Evolutionary conservation across 2,329 filamentous ascomycete species (phyloP).

Genomic region (Metarhizium robertsii): DNA sequence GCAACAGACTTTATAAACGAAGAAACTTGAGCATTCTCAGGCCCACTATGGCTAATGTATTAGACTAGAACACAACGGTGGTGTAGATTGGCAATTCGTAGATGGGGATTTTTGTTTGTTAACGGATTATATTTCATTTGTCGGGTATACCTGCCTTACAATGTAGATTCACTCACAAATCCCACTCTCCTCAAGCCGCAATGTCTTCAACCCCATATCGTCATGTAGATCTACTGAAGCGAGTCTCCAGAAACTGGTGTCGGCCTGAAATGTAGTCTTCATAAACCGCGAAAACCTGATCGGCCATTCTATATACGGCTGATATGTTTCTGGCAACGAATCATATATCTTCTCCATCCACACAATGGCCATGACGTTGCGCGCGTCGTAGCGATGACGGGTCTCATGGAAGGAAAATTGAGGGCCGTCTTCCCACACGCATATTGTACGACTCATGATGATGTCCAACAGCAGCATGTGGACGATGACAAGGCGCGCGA

Average conservation of each 20-base stretch:
- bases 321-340: constrained; percentile 20
- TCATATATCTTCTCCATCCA: constrained; percentile 29
- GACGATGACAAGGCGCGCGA: too few species aligned
- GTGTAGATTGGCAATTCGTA: too few species aligned
- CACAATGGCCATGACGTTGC: constrained; percentile 21
- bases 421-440: constrained; percentile 5
- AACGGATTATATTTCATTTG: too few species aligned
- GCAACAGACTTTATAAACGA: background rate
- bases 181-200: too few species aligned
- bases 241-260: background rate
- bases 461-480: too few species aligned
- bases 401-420: background rate
- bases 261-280: background rate
- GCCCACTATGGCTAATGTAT: background rate
- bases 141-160: too few species aligned
- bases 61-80: background rate
- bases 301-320: constrained; percentile 23
- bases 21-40: too few species aligned
- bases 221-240: too few species aligned
- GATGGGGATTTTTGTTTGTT: too few species aligned
- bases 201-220: too few species aligned
- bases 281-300: constrained; percentile 14
- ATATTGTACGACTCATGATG: constrained; percentile 12
- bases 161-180: too few species aligned
- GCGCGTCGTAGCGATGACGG: constrained; percentile 11